Percentiles rank a stretch among this genome's conserved stretches.
Evolutionary conservation across 345 rosid species (phyloP).

Genomic region (Salix arbutifolia): DNA sequence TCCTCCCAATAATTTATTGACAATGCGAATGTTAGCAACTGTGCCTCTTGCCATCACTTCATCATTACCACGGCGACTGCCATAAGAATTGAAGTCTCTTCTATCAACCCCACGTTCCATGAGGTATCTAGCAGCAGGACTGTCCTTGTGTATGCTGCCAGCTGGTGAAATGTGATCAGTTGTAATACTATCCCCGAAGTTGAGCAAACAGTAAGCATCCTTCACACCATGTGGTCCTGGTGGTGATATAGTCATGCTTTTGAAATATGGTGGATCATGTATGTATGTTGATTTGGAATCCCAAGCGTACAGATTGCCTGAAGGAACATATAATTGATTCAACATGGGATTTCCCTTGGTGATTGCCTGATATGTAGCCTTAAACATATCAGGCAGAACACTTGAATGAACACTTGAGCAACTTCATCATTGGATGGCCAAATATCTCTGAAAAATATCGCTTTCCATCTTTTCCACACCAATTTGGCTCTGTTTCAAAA

Average conservation of each 20-base stretch:
- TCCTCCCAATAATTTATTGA: slow-evolving; percentile 72
- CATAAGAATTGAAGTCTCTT: slow-evolving; percentile 82
- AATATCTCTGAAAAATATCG: slow-evolving; percentile 64
- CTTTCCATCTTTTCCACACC: slow-evolving; percentile 72
- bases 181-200: slow-evolving; percentile 86
- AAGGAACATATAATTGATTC: slow-evolving; percentile 68
- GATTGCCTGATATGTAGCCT: slow-evolving; percentile 78
- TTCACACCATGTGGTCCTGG: slow-evolving; percentile 79
- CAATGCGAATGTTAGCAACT: slow-evolving; percentile 75
- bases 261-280: slow-evolving; percentile 86
- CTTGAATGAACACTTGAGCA: slow-evolving; percentile 70
- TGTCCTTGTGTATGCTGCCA: slow-evolving; percentile 88
- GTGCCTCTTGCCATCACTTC: slow-evolving; percentile 89
- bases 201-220: slow-evolving; percentile 82
- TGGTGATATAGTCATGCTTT: slow-evolving; percentile 86
- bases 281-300: slow-evolving; percentile 79
- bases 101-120: slow-evolving; percentile 78
- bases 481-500: slow-evolving; percentile 65
- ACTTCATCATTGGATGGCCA: slow-evolving; percentile 93
- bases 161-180: slow-evolving; percentile 96
- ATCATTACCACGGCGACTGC: slow-evolving; percentile 87
- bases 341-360: slow-evolving; percentile 89
- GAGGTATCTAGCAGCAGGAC: slow-evolving; percentile 82
- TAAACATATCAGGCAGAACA: slow-evolving; percentile 86
- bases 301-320: slow-evolving; percentile 68